phyloP scores from a whole-genome alignment of 1,284 basidiomycete species.

The Moesziomyces sp. region DNA sequence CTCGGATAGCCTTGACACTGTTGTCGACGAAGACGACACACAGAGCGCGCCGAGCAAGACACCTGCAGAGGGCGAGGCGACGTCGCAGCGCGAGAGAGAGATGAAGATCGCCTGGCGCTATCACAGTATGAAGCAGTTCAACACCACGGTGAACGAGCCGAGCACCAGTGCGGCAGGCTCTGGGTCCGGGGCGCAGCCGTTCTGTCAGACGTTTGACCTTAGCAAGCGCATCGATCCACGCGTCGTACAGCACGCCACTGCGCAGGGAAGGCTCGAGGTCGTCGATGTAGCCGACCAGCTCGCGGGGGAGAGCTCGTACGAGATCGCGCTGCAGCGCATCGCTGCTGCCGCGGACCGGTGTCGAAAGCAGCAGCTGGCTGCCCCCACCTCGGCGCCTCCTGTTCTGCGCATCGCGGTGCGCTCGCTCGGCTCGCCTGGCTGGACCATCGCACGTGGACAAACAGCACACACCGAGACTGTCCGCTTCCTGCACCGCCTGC shows the following conservation, averaged over 20 bases:
- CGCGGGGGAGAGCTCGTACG: constrained; percentile 12
- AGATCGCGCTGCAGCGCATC: constrained; percentile 34
- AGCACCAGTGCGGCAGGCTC: constrained; percentile 1
- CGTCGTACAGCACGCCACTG: constrained; percentile 41
- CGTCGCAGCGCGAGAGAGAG: constrained; percentile 25
- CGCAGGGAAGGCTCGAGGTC: constrained; percentile 17
- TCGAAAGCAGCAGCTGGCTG: neutral
- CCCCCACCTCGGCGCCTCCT: constrained; percentile 20
- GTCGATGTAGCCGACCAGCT: constrained; percentile 23
- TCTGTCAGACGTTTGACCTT: constrained; percentile 79
- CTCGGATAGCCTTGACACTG: constrained; percentile 28
- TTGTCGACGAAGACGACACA: constrained; percentile 27
- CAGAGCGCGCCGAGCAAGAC: neutral
- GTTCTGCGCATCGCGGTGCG: constrained; percentile 55
- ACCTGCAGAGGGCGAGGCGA: neutral
- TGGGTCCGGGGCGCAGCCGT: constrained; percentile 68
- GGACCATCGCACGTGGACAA: constrained; percentile 31
- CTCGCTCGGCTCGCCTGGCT: constrained; percentile 52
- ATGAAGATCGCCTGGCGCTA: constrained; percentile 84
- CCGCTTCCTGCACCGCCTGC: constrained; percentile 56
- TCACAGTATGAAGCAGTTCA: constrained; percentile 87
- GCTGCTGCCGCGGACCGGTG: constrained; percentile 31
- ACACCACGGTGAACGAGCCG: constrained; percentile 77
- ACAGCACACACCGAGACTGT: constrained; percentile 18
- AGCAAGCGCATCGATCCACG: constrained; percentile 68